Conservation (phyloP, 75 land plant species). For the Selaginella moellendorffii region DNA sequence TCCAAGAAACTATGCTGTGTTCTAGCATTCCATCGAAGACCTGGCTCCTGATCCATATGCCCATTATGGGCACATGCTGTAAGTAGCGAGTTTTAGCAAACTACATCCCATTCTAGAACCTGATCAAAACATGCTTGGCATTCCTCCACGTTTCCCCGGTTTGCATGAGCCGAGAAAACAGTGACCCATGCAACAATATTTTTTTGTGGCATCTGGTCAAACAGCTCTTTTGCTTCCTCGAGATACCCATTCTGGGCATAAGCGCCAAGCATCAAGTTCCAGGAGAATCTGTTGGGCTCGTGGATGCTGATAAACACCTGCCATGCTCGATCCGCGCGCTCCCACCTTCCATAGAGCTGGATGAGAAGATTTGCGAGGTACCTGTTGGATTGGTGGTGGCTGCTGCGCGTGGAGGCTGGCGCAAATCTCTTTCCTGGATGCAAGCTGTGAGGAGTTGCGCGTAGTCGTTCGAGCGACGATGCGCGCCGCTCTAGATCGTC, state of each 20-base stretch:
- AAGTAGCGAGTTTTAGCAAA: not conserved
- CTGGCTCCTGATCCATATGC: not conserved
- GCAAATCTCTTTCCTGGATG: no score
- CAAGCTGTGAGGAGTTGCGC: no score
- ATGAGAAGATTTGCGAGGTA: no score
- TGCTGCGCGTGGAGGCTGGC: no score
- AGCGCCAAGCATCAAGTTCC: not conserved
- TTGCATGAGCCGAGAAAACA: no score
- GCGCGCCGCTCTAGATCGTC: no score
- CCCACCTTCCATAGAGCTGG: no score
- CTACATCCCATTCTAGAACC: not conserved
- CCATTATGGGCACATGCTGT: not conserved
- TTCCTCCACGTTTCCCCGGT: no score
- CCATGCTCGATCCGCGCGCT: no score
- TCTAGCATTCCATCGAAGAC: not conserved
- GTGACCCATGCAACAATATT: not conserved
- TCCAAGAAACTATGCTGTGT: not conserved
- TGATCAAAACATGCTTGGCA: no score
- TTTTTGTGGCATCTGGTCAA: not conserved
- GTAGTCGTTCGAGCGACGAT: no score
- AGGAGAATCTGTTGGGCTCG: not conserved
- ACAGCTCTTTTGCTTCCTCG: not conserved
- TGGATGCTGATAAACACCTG: not conserved
- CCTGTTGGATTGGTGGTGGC: no score
- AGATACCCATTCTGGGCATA: not conserved